Conservation (phyloP, 176 grass and related monocot genomes). For the Juncus inflexus region DNA sequence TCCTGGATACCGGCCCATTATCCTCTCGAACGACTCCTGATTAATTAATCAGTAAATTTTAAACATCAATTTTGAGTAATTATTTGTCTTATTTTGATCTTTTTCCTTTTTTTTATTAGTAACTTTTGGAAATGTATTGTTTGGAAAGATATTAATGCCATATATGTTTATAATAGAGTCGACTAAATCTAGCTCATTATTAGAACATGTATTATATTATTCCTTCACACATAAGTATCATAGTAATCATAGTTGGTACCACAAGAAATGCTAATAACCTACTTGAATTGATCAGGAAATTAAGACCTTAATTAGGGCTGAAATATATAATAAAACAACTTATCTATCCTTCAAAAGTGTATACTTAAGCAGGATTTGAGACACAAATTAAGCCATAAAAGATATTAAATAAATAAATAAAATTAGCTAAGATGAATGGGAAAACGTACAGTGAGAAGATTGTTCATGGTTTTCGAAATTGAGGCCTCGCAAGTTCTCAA, state of each 20-base stretch:
- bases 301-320: neutral
- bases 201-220: neutral
- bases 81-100: neutral
- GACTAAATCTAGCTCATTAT: neutral
- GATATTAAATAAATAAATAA: neutral
- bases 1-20: slow-evolving; percentile 37
- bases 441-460: slow-evolving; percentile 35
- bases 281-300: neutral
- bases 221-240: neutral
- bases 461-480: slow-evolving; percentile 29
- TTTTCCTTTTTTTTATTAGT: neutral
- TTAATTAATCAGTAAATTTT: neutral
- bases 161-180: neutral
- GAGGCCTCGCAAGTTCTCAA: slow-evolving; percentile 13
- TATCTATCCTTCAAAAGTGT: neutral
- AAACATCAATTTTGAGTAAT: neutral
- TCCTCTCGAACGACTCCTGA: slow-evolving; percentile 51
- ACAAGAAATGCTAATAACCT: neutral
- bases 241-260: neutral
- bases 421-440: neutral
- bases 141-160: neutral
- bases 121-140: neutral
- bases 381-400: too few relatives aligned
- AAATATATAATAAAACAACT: neutral
- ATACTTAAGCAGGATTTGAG: too few relatives aligned